Evolutionary conservation across 768 basidiomycete species (phyloP), one percentile per base, ranked within the genome.

Genomic region (Suillus placidus): DNA sequence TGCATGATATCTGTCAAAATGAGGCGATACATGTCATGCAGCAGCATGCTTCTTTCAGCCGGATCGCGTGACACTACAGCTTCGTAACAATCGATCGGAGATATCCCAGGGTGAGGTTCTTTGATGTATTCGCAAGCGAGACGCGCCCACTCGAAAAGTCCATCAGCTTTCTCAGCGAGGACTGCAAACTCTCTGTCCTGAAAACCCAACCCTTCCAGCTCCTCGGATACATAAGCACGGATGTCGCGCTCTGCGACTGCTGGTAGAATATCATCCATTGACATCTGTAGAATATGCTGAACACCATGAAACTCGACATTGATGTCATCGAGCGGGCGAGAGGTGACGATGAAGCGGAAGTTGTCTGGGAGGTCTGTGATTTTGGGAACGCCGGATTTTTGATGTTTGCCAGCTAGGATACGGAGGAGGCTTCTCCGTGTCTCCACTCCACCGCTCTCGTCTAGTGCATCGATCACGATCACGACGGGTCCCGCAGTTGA

Each of bases 391-490:
- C 1, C 26, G 26, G 26, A 2, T 1, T 26, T 26, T 26, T 26
- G 26, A 26, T 26, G 26, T 26, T 26, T 26, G 2, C 26, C 26
- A 26, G 26, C 26, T 26, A 26, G 26, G 2, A 26, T 26, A 2
- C 26, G 26, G 26, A 26, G 26, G 26, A 26, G 26, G 26, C 2
- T 2, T 26, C 1, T 26, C 2, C 26, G 26, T 26, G 26, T 26
- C 26, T 26, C 26, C 2, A 26, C 26, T 40, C 13, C 13, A 13
- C 40, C 13, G 52, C 68, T 69, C 47, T 66, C 70, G 47, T 72
- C 70, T n/a, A 73, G 42, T 18, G 64, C 74, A 45, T 76, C 75
- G 45, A 74, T 71, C 47, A 76, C 65, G 23, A 74, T 65, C 20
- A 73, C 45, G 23, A 75, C 66, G 34, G 71, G 75, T 18, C 70